Percentiles rank a stretch among this genome's conserved stretches.
These are phyloP conservation scores for Henningerozyma blattae DNA, from an alignment of 805 yeast species.

Conservation along the genomic window DNA sequence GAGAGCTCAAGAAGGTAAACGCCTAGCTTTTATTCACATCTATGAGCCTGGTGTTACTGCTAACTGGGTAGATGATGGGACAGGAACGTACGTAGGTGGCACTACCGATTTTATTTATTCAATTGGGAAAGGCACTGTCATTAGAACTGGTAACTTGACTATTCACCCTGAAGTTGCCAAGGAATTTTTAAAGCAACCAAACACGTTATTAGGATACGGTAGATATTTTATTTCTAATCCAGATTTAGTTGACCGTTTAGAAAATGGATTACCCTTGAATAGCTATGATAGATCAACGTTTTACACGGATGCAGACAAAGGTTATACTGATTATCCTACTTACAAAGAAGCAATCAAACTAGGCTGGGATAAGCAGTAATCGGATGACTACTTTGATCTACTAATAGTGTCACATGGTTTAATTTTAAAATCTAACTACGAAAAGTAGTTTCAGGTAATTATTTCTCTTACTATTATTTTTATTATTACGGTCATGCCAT, in stretches of 20 bases:
- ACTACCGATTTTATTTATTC: constrained; percentile 1
- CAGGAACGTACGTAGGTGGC: constrained; percentile 17
- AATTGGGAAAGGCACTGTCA: neutral
- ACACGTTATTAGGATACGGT: no score
- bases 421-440: no score
- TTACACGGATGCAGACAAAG: no score
- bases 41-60: constrained; percentile 29
- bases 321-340: constrained; percentile 34
- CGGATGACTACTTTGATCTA: no score
- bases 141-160: neutral
- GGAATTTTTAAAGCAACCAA: neutral
- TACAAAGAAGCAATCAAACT: constrained; percentile 17
- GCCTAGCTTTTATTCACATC: constrained; percentile 28
- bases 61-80: constrained; percentile 8
- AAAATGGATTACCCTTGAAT: no score
- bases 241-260: no score
- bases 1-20: constrained; percentile 20
- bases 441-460: no score
- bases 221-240: no score
- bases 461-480: no score
- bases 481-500: no score
- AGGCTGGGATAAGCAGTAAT: constrained; percentile 8
- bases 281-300: no score
- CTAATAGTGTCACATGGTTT: no score
- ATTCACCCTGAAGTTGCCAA: neutral